Conservation (phyloP, 495 filamentous ascomycete species). For the Platismatia glauca region DNA sequence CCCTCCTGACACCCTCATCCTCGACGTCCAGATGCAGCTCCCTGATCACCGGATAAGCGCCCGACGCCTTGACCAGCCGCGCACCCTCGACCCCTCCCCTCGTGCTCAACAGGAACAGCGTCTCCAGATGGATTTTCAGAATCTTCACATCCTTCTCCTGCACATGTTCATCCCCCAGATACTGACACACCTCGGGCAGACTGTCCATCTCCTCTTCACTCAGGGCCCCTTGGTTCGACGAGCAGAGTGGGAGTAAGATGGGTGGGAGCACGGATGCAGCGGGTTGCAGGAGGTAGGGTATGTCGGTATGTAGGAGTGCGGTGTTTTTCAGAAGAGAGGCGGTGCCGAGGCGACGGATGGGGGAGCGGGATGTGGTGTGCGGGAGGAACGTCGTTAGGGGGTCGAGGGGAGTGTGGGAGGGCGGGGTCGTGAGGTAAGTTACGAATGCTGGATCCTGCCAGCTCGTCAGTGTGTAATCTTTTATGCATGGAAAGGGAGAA, state of each 20-base stretch:
- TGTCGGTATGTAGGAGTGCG: constrained; percentile 52
- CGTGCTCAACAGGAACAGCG: constrained; percentile 70
- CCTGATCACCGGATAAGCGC: constrained; percentile 80
- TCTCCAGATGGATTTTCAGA: constrained; percentile 79
- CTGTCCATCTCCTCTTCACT: constrained; percentile 58
- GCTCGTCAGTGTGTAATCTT: constrained; percentile 50
- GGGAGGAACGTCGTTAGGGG: constrained; percentile 42
- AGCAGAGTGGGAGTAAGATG: constrained; percentile 61
- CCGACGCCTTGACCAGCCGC: constrained; percentile 60
- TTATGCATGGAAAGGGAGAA: neutral
- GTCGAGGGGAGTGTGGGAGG: constrained; percentile 59
- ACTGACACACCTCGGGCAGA: constrained; percentile 80
- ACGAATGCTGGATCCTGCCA: constrained; percentile 79
- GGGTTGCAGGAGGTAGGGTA: constrained; percentile 27
- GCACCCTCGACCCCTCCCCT: constrained; percentile 49
- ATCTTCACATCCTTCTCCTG: constrained; percentile 67
- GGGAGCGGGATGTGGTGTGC: constrained; percentile 49
- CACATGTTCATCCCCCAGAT: constrained; percentile 78
- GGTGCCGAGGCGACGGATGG: constrained; percentile 77
- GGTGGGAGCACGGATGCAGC: constrained; percentile 72
- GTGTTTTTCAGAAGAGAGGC: constrained; percentile 90
- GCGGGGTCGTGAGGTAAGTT: constrained; percentile 85
- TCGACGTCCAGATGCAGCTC: constrained; percentile 75
- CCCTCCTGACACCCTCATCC: constrained; percentile 73
- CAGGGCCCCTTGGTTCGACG: constrained; percentile 49